Evolutionary conservation across 805 yeast species (phyloP), one percentile per base, ranked within the genome.

Genomic region (Metschnikowia amazonensis): DNA sequence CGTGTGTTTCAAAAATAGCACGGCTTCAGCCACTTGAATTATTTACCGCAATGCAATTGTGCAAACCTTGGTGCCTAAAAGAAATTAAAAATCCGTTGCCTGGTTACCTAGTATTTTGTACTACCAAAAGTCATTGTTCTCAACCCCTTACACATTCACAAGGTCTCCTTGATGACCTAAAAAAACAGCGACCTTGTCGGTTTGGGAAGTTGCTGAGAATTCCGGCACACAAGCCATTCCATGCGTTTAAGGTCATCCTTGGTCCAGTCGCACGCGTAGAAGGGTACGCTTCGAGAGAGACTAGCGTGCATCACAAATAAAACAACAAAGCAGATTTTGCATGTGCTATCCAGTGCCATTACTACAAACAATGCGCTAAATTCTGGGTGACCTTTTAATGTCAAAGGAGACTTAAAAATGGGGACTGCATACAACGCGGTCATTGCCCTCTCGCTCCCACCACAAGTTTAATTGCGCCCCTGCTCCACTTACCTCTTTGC

Each of bases 211-310:
- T 14, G 29, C 38, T 35, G 18, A 18, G 18, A 14, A 9, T 9
- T 17, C 4, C 14, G 29, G 38, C 38, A 35, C 20, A 35, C 23
- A 35, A 14, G 5, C 9, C n/a, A 10, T 35, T 35, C 38, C 38
- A 35, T 35, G 38, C 38, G 16, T 35, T 34, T 34, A n/a, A n/a
- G 38, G 28, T 24, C 38, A 35, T 35, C n/a, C 38, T 35, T 16
- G 8, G 29, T 9, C 27, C 18, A 10, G 29, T 20, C 38, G 38
- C 38, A 24, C 29, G 38, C 25, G 38, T 35, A 14, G 36, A 34
- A 18, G 29, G 17, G 20, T n/a, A 20, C 13, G 28, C 38, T 35
- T 10, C 29, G 38, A 24, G 38, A 3, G 16, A 18, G 28, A 11
- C 27, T 23, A 13, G 13, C 18, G 38, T 20, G 25, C 36, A 24